These are phyloP conservation scores for Dionaea muscipula DNA, from an alignment of 179 eudicot genomes.

Conservation along the genomic window DNA sequence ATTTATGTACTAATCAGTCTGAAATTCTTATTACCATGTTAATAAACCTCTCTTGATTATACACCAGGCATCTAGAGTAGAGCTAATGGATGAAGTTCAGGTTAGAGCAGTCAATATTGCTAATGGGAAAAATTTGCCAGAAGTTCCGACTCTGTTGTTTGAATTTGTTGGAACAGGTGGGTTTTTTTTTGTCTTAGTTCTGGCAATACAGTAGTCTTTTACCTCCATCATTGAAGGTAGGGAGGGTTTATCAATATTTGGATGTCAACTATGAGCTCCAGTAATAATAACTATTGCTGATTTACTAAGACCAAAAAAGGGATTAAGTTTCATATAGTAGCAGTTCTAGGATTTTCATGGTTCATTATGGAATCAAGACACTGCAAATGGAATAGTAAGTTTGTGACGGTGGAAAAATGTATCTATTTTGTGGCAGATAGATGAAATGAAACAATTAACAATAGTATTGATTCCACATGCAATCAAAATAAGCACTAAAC, in stretches of 20 bases:
- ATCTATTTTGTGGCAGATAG: no score
- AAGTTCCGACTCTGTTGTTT: slow-evolving; percentile 77
- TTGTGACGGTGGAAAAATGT: no score
- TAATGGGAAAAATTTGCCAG: slow-evolving; percentile 71
- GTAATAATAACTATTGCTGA: no score
- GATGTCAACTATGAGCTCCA: background rate
- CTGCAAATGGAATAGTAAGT: no score
- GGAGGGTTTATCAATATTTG: background rate
- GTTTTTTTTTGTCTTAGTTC: slow-evolving; percentile 2
- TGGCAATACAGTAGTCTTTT: background rate
- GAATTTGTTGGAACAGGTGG: slow-evolving; percentile 95
- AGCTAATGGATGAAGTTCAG: slow-evolving; percentile 94
- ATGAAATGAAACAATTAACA: no score
- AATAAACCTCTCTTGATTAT: slow-evolving; percentile 2
- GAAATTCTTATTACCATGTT: background rate
- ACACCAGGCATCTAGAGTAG: slow-evolving; percentile 78
- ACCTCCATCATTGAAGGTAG: background rate
- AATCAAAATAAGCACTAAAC: no score
- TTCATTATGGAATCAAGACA: no score
- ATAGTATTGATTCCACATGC: no score
- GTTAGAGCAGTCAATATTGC: slow-evolving; percentile 81
- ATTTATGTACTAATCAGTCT: background rate
- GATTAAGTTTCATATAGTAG: no score
- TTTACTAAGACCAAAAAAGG: no score
- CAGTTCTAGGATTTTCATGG: no score